Base-by-base conservation (phyloP, 306 rosid genomes). In the Elaeagnus macrophylla region DNA sequence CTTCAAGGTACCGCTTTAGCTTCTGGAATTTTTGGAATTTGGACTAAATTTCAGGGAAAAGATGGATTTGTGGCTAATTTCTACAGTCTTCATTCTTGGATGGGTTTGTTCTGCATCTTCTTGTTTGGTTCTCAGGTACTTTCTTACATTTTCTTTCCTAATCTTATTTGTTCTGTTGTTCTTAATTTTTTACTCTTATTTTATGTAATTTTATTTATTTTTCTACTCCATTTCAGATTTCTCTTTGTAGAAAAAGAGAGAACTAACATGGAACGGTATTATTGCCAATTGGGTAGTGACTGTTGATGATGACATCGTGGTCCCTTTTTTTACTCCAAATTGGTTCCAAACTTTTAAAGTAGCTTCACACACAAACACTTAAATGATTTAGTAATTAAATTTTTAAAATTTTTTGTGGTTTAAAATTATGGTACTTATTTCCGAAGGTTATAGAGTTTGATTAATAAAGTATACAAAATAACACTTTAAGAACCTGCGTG, bases 31-130 rank as follows among this genome's bases (percentile, higher is more conserved):
- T 75, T 71, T 69, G 96, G 97, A 65, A 80, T 87, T 68, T 86
- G 96, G 96, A 91, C 96, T 5, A 86, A 47, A 35, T 91, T 91
- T 52, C 94, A 80, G 2, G 78, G 79, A 36, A 44, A 71, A 2
- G 59, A 74, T 42, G 89, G 97, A 41, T 37, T 91, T 73, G 81
- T 84, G 57, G 93, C 83, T 25, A 87, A 91, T 69, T 91, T 91
- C 78, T 85, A 68, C 35, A 91, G 95, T 67, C 53, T 91, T 0
- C 97, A 86, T 77, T 91, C 97, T 54, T 91, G 97, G 97, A 82
- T 91, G 96, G 97, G 97, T 66, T 69, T 86, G 74, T 38, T 76
- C 15, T 84, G 86, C 54, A 54, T 91, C 52, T 66, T 71, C 65
- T 67, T 86, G 60, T 86, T 86, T 67, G 95, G 79, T 39, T 74